Evolutionary conservation across 2,329 filamentous ascomycete species (phyloP).

Genomic region (Teratosphaeria zuluensis): DNA sequence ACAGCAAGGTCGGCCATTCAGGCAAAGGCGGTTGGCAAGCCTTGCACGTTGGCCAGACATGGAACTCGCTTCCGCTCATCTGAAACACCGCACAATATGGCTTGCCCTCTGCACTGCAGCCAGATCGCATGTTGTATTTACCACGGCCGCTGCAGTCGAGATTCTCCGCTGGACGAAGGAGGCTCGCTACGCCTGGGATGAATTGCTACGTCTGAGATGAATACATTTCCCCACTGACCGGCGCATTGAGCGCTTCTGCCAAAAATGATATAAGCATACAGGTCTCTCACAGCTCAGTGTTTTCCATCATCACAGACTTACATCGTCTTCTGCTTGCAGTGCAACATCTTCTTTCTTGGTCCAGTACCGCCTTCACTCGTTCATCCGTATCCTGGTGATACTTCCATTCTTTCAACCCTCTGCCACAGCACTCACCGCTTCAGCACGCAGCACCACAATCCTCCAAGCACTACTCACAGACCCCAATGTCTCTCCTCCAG

Average conservation of each 20-base stretch:
- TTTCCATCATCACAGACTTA: neutral
- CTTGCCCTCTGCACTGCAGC: neutral
- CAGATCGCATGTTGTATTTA: neutral
- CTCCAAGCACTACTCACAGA: neutral
- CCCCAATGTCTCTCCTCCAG: conserved; percentile 17
- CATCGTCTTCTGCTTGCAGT: neutral
- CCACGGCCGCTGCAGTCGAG: neutral
- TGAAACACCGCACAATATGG: neutral
- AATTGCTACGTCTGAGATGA: neutral
- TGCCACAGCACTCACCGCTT: neutral
- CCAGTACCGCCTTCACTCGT: neutral
- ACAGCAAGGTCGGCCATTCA: neutral
- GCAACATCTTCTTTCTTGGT: neutral
- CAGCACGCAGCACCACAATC: neutral
- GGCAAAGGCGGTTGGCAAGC: neutral
- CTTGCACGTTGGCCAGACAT: neutral
- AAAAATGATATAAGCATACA: neutral
- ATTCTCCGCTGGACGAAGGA: neutral
- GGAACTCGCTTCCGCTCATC: neutral
- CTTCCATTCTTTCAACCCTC: neutral
- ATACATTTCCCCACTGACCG: neutral
- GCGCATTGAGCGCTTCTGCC: neutral
- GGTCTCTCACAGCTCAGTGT: neutral
- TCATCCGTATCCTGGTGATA: neutral
- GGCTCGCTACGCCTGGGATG: neutral